Conservation (phyloP, 768 basidiomycete genomes). For the Mycena albidolilacea region DNA sequence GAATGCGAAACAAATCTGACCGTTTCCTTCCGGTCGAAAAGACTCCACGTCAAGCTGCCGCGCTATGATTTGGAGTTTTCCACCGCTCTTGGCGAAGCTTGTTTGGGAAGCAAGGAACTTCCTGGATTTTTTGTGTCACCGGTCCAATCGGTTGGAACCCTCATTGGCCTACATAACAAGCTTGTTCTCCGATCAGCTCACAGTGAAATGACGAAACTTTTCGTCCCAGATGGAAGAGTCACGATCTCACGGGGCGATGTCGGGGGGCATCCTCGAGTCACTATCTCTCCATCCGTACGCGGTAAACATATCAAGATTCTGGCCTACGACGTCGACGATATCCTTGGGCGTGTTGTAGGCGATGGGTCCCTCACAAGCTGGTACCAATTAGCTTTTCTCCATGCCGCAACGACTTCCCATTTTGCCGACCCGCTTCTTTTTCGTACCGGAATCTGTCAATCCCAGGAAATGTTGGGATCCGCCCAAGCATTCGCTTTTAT, state of each 20-base stretch:
- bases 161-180: slow-evolving; percentile 60
- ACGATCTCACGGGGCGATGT: slow-evolving; percentile 36
- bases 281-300: slow-evolving; percentile 37
- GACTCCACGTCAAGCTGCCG: slow-evolving; percentile 52
- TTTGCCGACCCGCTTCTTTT: slow-evolving; percentile 60
- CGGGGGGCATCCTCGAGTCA: slow-evolving; percentile 41
- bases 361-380: slow-evolving; percentile 43
- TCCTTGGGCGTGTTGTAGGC: slow-evolving; percentile 51
- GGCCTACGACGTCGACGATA: slow-evolving; percentile 51
- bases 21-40: background rate
- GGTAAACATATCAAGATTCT: slow-evolving; percentile 33
- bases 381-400: slow-evolving; percentile 60
- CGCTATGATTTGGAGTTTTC: slow-evolving; percentile 61
- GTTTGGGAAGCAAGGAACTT: slow-evolving; percentile 58
- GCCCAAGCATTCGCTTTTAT: slow-evolving; percentile 58
- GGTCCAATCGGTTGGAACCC: slow-evolving; percentile 57
- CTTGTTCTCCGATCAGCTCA: slow-evolving; percentile 53
- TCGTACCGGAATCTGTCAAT: slow-evolving; percentile 61
- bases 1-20: background rate
- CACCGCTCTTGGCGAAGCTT: slow-evolving; percentile 44
- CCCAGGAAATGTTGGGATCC: slow-evolving; percentile 55
- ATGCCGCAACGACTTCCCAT: slow-evolving; percentile 60
- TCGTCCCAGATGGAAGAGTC: slow-evolving; percentile 57
- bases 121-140: slow-evolving; percentile 59
- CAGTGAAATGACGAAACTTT: slow-evolving; percentile 42